Percentiles rank a stretch among this genome's conserved stretches.
Evolutionary conservation across 352 stramenopile species (phyloP).

Genomic region (Pythium rishiriense): DNA sequence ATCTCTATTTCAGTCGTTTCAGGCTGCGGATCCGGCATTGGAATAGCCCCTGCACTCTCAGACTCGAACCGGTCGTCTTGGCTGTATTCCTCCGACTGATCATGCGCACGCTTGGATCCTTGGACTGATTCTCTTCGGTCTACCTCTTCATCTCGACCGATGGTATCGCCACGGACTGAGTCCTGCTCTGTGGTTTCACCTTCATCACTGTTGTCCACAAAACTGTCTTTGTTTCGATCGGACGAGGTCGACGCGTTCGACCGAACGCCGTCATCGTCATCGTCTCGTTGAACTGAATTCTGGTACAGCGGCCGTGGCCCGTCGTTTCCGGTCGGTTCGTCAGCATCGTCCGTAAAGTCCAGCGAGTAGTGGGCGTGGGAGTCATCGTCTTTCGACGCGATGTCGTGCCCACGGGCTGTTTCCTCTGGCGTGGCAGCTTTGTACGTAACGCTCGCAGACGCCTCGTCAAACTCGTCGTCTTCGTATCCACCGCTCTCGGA

Average conservation of each 20-base stretch:
- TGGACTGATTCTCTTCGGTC: background rate
- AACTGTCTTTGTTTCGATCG: constrained; percentile 12
- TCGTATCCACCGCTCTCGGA: constrained; percentile 53
- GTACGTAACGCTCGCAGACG: constrained; percentile 21
- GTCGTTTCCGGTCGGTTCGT: background rate
- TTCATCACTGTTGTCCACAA: constrained; percentile 22
- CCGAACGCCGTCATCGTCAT: background rate
- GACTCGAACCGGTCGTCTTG: constrained; percentile 20
- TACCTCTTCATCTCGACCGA: background rate
- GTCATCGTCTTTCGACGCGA: constrained; percentile 12
- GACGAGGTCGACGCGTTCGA: constrained; percentile 4
- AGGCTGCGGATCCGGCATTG: background rate
- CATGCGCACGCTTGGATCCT: background rate
- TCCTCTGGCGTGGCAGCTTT: background rate
- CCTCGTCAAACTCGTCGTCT: constrained; percentile 59
- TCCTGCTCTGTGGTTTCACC: background rate
- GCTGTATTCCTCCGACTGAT: constrained; percentile 10
- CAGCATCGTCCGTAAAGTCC: constrained; percentile 63
- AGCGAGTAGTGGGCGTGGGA: constrained; percentile 70
- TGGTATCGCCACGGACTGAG: background rate
- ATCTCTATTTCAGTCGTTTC: background rate
- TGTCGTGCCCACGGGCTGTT: background rate
- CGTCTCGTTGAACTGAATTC: background rate
- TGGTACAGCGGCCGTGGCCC: background rate
- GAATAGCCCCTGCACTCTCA: constrained; percentile 4